Base-by-base conservation (phyloP, 1,284 basidiomycete genomes). In the Tilletia indica region DNA sequence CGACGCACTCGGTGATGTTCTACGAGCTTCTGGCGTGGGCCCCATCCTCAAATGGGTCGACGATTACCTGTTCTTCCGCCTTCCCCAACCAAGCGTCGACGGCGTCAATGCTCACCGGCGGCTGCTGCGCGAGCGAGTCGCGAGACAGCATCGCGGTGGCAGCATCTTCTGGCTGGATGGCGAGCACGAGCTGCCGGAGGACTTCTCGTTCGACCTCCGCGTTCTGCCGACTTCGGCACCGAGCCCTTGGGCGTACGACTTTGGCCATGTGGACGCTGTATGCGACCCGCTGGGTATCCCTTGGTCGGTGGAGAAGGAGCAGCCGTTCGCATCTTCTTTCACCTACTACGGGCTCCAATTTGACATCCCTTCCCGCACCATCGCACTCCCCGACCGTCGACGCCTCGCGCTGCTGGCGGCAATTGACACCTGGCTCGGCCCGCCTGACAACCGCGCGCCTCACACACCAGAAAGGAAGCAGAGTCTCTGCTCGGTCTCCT, bases 31-130 rank as follows among this genome's bases (percentile, higher is more conserved):
- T 4, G 51, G 51, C 51, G 16, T 54, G 5, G 51, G 51, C 4
- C 51, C 51, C 51, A 54, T 54, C 4, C 51, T 54, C 25, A 54
- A 54, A 19, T 54, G 51, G 51, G 51, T 54, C 8, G 51, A 54
- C 25, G 51, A 54, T 19, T 54, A n/a, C 25, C 51, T 54, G 5
- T 54, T 54, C 25, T 31, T 54, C 51, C 25, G 19, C 16, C 6
- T 54, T 19, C 51, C 51, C 25, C 51, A 4, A 5, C 16, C 16
- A 5, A 19, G 4, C 25, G 8, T 54, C 51, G 4, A 4, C 6
- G n/a, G 8, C 25, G 51, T 54, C 51, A 54, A 54, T 19, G 51
- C 51, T 54, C 51, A 19, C 16, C 19, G 19, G 25, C 19, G 9
- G 47, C 47, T 9, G 51, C 19, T 19, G 25, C 51, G 6, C 16